Percentiles rank a stretch among this genome's conserved stretches.
phyloP scores from a whole-genome alignment of 75 land plant genomes.

The Isoetes taiwanensis region DNA sequence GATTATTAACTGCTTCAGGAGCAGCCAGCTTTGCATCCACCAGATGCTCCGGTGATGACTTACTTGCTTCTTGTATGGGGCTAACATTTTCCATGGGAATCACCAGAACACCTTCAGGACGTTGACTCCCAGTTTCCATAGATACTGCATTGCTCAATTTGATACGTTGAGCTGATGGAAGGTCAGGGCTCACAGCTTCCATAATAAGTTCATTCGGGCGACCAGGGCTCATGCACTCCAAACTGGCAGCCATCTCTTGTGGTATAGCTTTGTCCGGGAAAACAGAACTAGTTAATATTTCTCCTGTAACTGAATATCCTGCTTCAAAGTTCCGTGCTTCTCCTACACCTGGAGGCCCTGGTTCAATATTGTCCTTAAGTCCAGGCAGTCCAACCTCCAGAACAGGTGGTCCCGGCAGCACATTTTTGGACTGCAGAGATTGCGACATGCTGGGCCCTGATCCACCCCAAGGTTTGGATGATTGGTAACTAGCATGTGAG shows the following conservation, averaged over 20 bases:
- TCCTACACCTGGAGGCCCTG: slow-evolving; percentile 13
- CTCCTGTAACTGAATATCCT: background rate
- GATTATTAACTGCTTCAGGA: slow-evolving; percentile 1
- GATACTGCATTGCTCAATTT: background rate
- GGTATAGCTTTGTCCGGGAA: background rate
- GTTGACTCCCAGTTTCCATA: slow-evolving; percentile 1
- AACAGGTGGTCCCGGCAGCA: no score
- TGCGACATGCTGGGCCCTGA: no score
- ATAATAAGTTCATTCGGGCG: no score
- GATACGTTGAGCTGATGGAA: background rate
- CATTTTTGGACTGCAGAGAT: no score
- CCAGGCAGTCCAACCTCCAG: no score
- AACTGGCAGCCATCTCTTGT: background rate
- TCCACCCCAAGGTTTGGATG: background rate
- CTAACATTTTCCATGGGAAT: slow-evolving; percentile 15
- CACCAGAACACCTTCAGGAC: slow-evolving; percentile 13
- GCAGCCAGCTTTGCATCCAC: slow-evolving; percentile 15
- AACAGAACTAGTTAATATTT: background rate
- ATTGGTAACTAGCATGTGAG: background rate
- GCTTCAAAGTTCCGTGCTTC: slow-evolving; percentile 1
- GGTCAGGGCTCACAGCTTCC: slow-evolving; percentile 15
- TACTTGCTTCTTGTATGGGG: slow-evolving; percentile 7
- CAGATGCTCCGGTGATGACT: background rate
- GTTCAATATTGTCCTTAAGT: no score
- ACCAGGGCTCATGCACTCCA: no score